phyloP scores from a whole-genome alignment of 306 rosid species.

The Mimosa bimucronata region DNA sequence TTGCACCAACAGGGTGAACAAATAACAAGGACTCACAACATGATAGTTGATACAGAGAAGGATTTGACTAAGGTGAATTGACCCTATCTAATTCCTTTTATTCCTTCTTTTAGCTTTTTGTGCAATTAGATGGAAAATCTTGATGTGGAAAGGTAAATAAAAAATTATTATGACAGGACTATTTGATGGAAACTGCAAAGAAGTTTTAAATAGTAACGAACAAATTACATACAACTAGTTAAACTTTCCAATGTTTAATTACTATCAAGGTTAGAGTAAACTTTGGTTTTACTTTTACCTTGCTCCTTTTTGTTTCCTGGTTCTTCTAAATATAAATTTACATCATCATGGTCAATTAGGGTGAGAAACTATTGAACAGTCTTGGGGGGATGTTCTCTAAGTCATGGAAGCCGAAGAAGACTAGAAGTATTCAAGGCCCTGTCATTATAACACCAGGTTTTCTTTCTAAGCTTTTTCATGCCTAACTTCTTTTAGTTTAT shows the following conservation, averaged over 20 bases:
- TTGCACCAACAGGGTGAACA: conserved; percentile 5
- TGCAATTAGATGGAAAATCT: not conserved
- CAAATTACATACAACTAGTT: not conserved
- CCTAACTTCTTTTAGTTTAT: not conserved
- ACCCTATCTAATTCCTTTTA: not conserved
- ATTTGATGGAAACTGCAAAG: not conserved
- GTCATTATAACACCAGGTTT: not conserved
- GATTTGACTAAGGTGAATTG: conserved; percentile 9
- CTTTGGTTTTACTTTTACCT: not conserved
- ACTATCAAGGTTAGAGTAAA: not conserved
- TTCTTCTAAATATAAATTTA: not conserved
- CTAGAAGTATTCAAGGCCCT: conserved; percentile 3
- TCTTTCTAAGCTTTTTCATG: not conserved
- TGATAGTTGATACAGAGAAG: conserved; percentile 1
- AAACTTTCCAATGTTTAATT: not conserved
- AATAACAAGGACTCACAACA: not conserved
- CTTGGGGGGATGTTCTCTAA: conserved; percentile 1
- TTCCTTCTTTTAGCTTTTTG: not conserved
- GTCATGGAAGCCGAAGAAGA: conserved; percentile 1
- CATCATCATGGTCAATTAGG: not conserved
- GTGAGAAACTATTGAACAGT: conserved; percentile 1
- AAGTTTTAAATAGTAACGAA: not conserved
- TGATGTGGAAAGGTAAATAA: not conserved
- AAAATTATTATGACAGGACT: not conserved
- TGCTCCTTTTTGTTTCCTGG: not conserved